Evolutionary conservation across 352 stramenopile genomes (phyloP).

Genomic region (Pythium aphanidermatum): DNA sequence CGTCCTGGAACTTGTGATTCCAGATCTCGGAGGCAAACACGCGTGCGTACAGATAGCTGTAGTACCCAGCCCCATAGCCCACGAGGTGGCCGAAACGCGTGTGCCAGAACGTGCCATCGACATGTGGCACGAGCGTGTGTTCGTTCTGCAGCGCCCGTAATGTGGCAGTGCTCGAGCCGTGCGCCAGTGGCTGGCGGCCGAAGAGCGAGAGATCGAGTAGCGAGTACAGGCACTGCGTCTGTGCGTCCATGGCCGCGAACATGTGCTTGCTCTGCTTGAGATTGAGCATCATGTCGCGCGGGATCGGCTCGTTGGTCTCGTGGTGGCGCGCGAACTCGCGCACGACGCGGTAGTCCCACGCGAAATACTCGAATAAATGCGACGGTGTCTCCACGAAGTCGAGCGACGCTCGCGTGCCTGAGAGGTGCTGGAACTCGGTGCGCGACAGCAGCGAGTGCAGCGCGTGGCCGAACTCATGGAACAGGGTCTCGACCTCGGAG

Average conservation of each 20-base stretch:
- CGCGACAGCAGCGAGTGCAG: conserved; percentile 95
- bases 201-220: conserved; percentile 75
- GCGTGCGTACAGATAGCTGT: conserved; percentile 89
- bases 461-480: conserved; percentile 98
- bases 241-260: conserved; percentile 88
- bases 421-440: conserved; percentile 97
- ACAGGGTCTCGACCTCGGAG: conserved; percentile 95
- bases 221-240: conserved; percentile 82
- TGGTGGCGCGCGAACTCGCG: conserved; percentile 81
- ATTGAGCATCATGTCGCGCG: conserved; percentile 62
- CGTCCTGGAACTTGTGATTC: conserved; percentile 59
- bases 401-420: conserved; percentile 88
- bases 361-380: conserved; percentile 98
- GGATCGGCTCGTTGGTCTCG: conserved; percentile 72
- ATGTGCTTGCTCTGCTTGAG: conserved; percentile 78
- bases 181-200: conserved; percentile 42
- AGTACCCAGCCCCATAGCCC: conserved; percentile 89
- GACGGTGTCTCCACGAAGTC: conserved; percentile 96
- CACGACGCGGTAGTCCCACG: conserved; percentile 88
- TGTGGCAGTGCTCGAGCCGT: conserved; percentile 43
- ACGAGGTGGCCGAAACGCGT: conserved; percentile 87
- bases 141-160: conserved; percentile 64
- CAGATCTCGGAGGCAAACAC: conserved; percentile 89
- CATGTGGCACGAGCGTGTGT: conserved; percentile 67
- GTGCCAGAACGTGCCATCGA: conserved; percentile 78